These are phyloP conservation scores for Kluyveromyces starmeri DNA, from an alignment of 805 yeast species.

Conservation along the genomic window DNA sequence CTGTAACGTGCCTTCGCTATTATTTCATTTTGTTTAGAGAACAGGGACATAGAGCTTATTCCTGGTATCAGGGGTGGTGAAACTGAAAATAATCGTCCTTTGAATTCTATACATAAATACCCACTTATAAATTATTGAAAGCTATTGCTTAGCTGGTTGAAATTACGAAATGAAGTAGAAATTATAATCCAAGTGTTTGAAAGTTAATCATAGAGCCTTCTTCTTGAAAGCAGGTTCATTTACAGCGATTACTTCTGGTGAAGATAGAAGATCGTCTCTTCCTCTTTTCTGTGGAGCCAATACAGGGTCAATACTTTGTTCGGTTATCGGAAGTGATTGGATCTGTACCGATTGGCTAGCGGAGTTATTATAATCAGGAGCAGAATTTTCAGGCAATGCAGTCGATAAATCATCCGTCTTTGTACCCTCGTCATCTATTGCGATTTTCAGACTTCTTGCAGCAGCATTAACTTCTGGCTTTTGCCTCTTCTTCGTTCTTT, in stretches of 20 bases:
- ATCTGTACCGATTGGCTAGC: neutral
- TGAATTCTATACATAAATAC: too few species aligned
- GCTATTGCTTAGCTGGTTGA: too few species aligned
- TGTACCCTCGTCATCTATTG: neutral
- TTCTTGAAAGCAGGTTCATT: neutral
- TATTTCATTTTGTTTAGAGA: too few species aligned
- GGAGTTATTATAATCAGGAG: neutral
- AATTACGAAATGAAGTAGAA: too few species aligned
- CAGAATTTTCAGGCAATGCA: neutral
- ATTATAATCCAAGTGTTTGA: too few species aligned
- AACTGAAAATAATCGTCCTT: too few species aligned
- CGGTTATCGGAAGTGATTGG: neutral
- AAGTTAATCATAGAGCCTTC: too few species aligned
- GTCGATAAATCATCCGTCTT: neutral
- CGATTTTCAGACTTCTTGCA: neutral
- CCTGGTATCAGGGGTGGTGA: too few species aligned
- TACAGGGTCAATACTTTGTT: constrained; percentile 3
- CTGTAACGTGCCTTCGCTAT: too few species aligned
- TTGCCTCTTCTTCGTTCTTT: neutral
- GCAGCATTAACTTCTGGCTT: neutral
- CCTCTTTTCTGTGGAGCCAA: neutral
- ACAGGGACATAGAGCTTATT: too few species aligned
- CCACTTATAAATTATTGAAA: too few species aligned
- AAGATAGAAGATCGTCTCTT: neutral
- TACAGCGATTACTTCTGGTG: neutral